Conservation (phyloP, 192 early-diverging fungal genomes). For the Coemansia sp. region DNA sequence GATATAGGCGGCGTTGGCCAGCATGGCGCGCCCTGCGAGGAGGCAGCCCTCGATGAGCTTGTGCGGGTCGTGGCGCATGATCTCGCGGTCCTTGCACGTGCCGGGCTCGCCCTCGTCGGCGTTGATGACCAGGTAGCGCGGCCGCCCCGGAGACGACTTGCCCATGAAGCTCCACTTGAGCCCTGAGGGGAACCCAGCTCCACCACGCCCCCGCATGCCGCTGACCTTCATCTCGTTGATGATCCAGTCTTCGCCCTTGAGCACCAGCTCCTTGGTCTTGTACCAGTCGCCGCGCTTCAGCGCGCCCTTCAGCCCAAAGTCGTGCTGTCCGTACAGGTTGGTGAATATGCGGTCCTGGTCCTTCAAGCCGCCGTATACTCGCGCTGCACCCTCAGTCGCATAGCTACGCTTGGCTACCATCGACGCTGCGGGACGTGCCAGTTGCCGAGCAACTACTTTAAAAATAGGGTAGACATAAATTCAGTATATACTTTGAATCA, state of each 20-base stretch:
- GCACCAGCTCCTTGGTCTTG: conserved; percentile 97
- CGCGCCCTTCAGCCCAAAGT: conserved; percentile 86
- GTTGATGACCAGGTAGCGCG: conserved; percentile 96
- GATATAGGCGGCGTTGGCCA: conserved; percentile 97
- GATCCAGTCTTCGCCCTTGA: conserved; percentile 97
- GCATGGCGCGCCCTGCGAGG: conserved; percentile 94
- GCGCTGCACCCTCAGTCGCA: conserved; percentile 34
- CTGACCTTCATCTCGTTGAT: conserved; percentile 96
- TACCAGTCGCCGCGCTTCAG: conserved; percentile 97
- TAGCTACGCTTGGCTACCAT: conserved; percentile 14
- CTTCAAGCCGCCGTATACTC: conserved; percentile 66
- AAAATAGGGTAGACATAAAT: not conserved
- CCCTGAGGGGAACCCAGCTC: conserved; percentile 97
- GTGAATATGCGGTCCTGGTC: conserved; percentile 98
- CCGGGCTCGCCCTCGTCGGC: conserved; percentile 99
- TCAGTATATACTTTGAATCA: too few species aligned
- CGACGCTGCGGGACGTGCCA: not conserved
- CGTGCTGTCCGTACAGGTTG: conserved; percentile 93
- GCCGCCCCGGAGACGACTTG: conserved; percentile 83
- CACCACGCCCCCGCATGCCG: conserved; percentile 91
- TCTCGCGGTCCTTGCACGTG: conserved; percentile 98
- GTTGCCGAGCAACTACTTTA: not conserved
- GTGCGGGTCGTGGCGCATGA: conserved; percentile 91
- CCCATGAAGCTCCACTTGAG: conserved; percentile 99
- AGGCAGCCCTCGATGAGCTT: conserved; percentile 97